Percentiles rank a stretch among this genome's conserved stretches.
Conservation (phyloP, 31 red algal genomes). For the Bonnemaisonia californica region DNA sequence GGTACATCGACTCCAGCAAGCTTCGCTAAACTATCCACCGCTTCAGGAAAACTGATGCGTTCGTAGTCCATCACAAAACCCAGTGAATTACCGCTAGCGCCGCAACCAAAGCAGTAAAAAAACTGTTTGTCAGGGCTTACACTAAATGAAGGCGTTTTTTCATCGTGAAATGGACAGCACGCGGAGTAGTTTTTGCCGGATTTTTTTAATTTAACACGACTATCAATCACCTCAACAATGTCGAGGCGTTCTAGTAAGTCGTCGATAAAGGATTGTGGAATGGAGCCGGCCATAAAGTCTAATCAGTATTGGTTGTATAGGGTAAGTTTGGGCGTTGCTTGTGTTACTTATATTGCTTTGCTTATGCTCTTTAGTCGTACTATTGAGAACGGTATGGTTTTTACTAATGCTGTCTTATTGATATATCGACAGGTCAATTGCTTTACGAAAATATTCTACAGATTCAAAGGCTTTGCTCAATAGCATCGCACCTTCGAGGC, state of each 20-base stretch:
- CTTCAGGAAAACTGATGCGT: not conserved
- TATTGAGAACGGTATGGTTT: no score
- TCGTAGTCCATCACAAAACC: conserved; percentile 11
- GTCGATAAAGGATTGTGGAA: not conserved
- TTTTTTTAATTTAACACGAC: conserved; percentile 2
- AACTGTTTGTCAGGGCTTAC: not conserved
- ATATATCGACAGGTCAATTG: no score
- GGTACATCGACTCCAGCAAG: not conserved
- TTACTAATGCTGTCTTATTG: no score
- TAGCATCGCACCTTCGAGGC: no score
- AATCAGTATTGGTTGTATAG: no score
- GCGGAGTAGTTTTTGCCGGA: not conserved
- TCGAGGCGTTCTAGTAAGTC: not conserved
- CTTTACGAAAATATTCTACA: no score
- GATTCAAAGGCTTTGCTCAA: no score
- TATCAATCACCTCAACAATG: conserved; percentile 6
- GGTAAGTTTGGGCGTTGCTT: no score
- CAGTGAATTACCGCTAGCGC: not conserved
- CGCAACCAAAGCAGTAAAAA: not conserved
- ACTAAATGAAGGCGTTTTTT: not conserved
- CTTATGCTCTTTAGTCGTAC: no score
- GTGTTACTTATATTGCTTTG: no score
- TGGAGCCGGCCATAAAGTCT: no score
- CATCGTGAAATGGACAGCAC: not conserved
- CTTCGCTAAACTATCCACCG: not conserved